Conservation (phyloP, 73 alveolate species). For the Stentor roeselii region DNA sequence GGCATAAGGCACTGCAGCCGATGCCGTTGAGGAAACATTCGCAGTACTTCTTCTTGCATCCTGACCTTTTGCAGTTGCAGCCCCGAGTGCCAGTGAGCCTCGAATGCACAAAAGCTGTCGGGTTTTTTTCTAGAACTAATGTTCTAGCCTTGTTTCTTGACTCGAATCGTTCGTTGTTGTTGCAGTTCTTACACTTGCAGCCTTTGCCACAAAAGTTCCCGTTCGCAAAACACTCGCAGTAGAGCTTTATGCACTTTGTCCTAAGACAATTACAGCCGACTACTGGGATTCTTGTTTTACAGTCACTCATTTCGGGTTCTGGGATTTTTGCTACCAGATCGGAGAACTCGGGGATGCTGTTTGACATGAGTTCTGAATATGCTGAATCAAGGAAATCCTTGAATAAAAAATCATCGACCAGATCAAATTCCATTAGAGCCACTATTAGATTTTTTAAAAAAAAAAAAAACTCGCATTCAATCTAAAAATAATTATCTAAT, state of each 20-base stretch:
- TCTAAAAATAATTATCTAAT: too few relatives aligned
- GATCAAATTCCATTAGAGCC: too few relatives aligned
- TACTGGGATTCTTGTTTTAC: too few relatives aligned
- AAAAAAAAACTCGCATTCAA: too few relatives aligned
- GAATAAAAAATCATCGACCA: too few relatives aligned
- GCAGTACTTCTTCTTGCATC: constrained; percentile 66
- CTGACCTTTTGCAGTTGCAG: constrained; percentile 67
- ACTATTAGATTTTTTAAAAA: too few relatives aligned
- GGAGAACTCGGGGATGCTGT: too few relatives aligned
- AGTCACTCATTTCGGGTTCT: not conserved
- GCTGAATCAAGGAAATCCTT: too few relatives aligned
- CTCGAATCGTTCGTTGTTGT: constrained; percentile 33
- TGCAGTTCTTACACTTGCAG: constrained; percentile 40
- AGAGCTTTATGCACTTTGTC: constrained; percentile 35
- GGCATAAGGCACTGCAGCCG: constrained; percentile 52
- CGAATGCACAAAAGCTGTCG: constrained; percentile 32
- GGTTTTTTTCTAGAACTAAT: constrained; percentile 35
- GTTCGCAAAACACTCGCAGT: constrained; percentile 43
- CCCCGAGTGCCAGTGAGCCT: constrained; percentile 35
- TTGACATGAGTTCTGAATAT: too few relatives aligned
- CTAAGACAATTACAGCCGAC: constrained; percentile 34
- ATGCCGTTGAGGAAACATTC: constrained; percentile 57
- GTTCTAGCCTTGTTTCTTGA: constrained; percentile 36
- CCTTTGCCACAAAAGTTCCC: constrained; percentile 29
- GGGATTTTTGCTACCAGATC: not conserved